phyloP scores from a whole-genome alignment of 108 stramenopile genomes.

The Skeletonema grethae region DNA sequence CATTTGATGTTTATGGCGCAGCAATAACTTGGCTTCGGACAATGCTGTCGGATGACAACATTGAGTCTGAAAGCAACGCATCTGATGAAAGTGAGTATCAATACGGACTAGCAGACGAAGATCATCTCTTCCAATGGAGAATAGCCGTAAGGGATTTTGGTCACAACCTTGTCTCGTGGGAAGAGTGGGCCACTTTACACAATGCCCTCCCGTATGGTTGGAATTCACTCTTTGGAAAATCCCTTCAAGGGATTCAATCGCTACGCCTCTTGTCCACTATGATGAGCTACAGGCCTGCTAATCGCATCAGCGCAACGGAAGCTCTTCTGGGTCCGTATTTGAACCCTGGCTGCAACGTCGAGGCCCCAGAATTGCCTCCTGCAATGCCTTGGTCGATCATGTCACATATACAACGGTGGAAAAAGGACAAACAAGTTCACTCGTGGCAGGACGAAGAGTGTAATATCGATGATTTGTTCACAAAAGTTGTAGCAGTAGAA shows the following conservation, averaged over 20 bases:
- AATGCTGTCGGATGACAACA: slow-evolving; percentile 26
- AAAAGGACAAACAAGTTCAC: slow-evolving; percentile 36
- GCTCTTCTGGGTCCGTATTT: slow-evolving; percentile 36
- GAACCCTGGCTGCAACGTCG: slow-evolving; percentile 31
- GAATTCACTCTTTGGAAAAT: slow-evolving; percentile 44
- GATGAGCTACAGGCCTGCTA: slow-evolving; percentile 35
- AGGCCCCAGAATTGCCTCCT: slow-evolving; percentile 36
- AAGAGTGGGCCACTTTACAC: slow-evolving; percentile 38
- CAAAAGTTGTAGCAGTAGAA: slow-evolving; percentile 34
- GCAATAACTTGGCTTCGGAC: slow-evolving; percentile 48
- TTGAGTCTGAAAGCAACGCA: background rate
- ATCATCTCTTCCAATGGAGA: slow-evolving; percentile 37
- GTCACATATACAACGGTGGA: slow-evolving; percentile 49
- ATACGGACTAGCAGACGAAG: slow-evolving; percentile 29
- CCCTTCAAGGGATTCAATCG: slow-evolving; percentile 26
- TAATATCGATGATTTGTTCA: slow-evolving; percentile 39
- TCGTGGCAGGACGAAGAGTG: slow-evolving; percentile 32
- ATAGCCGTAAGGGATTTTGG: slow-evolving; percentile 38
- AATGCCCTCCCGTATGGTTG: slow-evolving; percentile 36
- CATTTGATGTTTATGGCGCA: slow-evolving; percentile 38
- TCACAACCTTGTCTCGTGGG: slow-evolving; percentile 44
- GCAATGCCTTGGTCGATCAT: slow-evolving; percentile 48
- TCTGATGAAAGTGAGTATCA: slow-evolving; percentile 1
- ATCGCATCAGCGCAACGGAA: slow-evolving; percentile 36
- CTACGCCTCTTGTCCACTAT: slow-evolving; percentile 33